Evolutionary conservation across 1,139 yeast species (phyloP).

Genomic region (Scheffersomyces lignicola): DNA sequence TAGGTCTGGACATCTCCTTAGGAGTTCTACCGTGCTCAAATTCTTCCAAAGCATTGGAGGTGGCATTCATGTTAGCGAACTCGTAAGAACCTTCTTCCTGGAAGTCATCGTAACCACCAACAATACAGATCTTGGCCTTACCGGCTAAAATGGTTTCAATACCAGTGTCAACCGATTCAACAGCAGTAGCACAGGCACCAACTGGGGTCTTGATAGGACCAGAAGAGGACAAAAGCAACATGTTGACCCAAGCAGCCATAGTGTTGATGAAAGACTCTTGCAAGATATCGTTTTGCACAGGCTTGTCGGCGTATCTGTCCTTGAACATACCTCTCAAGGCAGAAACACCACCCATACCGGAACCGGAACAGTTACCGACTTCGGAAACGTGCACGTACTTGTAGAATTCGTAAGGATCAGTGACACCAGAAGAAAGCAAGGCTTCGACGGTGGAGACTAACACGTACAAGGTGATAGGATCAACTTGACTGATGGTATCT

Average conservation of each 20-base stretch:
- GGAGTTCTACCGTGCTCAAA: constrained; percentile 97
- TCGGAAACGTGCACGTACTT: constrained; percentile 97
- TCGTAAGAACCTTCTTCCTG: constrained; percentile 98
- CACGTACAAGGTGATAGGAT: constrained; percentile 89
- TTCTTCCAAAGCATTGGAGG: constrained; percentile 85
- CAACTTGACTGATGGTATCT: constrained; percentile 91
- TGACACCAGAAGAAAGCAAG: constrained; percentile 86
- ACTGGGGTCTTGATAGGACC: constrained; percentile 99
- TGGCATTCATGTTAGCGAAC: constrained; percentile 98
- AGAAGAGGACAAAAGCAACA: constrained; percentile 94
- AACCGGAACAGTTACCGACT: constrained; percentile 98
- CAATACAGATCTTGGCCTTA: constrained; percentile 92
- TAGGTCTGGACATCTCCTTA: constrained; percentile 97
- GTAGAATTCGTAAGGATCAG: constrained; percentile 98
- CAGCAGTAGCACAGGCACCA: constrained; percentile 99
- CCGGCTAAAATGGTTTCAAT: constrained; percentile 89
- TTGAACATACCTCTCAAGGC: constrained; percentile 98
- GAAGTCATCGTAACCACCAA: constrained; percentile 99
- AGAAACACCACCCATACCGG: constrained; percentile 99
- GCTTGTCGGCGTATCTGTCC: constrained; percentile 87
- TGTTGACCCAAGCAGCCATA: constrained; percentile 99
- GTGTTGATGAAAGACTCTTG: constrained; percentile 99
- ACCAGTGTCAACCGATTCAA: constrained; percentile 96
- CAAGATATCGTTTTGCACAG: constrained; percentile 93
- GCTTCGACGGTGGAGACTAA: constrained; percentile 96